These are phyloP conservation scores for Pseudocercospora fijiensis DNA, from an alignment of 2,329 filamentous ascomycete species.

Conservation along the genomic window DNA sequence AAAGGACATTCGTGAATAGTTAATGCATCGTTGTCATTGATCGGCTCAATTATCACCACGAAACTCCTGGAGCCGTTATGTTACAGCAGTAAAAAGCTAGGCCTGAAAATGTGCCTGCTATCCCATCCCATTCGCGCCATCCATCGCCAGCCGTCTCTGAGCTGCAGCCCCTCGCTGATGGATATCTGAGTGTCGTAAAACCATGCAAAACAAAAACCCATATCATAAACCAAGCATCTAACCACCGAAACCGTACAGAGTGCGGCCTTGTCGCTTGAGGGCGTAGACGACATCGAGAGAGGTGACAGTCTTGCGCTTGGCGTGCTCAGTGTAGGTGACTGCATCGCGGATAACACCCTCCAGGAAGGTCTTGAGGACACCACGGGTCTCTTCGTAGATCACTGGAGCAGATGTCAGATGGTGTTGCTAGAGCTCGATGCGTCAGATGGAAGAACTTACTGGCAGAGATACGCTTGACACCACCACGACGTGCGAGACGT, in stretches of 20 bases:
- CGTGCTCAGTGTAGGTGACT: conserved; percentile 80
- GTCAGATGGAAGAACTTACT: conserved; percentile 53
- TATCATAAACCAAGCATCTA: conserved; percentile 41
- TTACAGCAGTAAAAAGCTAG: conserved; percentile 35
- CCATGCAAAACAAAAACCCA: conserved; percentile 35
- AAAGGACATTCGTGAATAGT: conserved; percentile 11
- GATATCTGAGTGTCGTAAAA: conserved; percentile 40
- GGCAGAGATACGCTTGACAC: conserved; percentile 76
- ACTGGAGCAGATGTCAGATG: conserved; percentile 46
- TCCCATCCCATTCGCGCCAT: conserved; percentile 36
- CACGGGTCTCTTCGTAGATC: conserved; percentile 82
- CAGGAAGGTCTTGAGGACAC: conserved; percentile 81
- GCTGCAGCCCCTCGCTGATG: conserved; percentile 38
- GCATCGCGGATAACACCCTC: conserved; percentile 77
- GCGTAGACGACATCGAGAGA: conserved; percentile 64
- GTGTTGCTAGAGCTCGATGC: conserved; percentile 22
- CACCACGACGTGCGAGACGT: conserved; percentile 71
- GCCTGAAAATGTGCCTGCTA: conserved; percentile 31
- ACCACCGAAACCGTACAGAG: conserved; percentile 69
- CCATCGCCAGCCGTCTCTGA: conserved; percentile 35
- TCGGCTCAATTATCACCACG: conserved; percentile 31
- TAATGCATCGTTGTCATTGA: conserved; percentile 30
- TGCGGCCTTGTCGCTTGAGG: conserved; percentile 63
- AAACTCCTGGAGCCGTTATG: conserved; percentile 37
- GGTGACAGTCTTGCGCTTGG: conserved; percentile 72